Percentiles rank a stretch among this genome's conserved stretches.
Evolutionary conservation across 306 rosid species (phyloP).

Genomic region (Glycine soja): DNA sequence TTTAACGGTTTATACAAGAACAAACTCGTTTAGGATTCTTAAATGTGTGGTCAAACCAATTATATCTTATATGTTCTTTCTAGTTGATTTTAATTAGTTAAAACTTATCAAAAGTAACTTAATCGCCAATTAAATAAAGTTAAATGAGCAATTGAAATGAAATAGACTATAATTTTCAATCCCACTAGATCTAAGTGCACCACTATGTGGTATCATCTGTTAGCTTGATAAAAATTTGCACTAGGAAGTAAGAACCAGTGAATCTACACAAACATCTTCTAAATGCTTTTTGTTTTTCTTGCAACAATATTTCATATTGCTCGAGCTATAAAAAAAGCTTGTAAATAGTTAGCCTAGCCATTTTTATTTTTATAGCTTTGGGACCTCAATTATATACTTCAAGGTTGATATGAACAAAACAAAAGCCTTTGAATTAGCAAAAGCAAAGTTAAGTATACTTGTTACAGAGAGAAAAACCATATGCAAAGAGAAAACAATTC

Average conservation of each 20-base stretch:
- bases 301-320: not conserved
- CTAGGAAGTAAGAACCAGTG: not conserved
- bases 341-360: too few relatives aligned
- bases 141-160: not conserved
- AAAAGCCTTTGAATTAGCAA: constrained; percentile 8
- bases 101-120: too few relatives aligned
- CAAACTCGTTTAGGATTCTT: not conserved
- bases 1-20: not conserved
- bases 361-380: not conserved
- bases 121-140: not conserved
- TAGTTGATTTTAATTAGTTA: too few relatives aligned
- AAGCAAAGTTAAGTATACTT: not conserved
- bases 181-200: not conserved
- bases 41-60: too few relatives aligned
- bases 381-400: not conserved
- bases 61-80: too few relatives aligned
- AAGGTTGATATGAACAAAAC: constrained; percentile 11
- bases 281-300: too few relatives aligned
- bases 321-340: not conserved
- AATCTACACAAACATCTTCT: too few relatives aligned
- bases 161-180: not conserved
- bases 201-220: not conserved
- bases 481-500: constrained; percentile 1
- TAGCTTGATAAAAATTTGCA: not conserved
- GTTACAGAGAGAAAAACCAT: not conserved